phyloP scores from a whole-genome alignment of 192 early-diverging fungal genomes.

The Entomortierella beljakovae region DNA sequence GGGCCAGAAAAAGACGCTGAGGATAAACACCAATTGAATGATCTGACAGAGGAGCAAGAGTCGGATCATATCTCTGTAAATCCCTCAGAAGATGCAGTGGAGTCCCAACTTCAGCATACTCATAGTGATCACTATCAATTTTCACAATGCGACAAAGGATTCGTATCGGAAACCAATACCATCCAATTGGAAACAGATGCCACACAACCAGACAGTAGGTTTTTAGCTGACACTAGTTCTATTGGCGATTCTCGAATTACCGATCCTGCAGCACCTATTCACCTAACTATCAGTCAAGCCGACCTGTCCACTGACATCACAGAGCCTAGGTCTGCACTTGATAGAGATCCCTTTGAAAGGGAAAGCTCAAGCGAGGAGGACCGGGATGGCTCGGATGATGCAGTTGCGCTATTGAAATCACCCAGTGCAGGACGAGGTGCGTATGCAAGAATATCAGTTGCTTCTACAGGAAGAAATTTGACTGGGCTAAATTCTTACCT shows the following conservation, averaged over 20 bases:
- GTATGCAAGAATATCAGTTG: constrained; percentile 16
- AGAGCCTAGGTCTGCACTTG: not conserved
- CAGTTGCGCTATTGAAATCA: constrained; percentile 30
- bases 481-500: too few species aligned
- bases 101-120: not conserved
- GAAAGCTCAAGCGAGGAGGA: constrained; percentile 25
- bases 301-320: not conserved
- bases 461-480: not conserved
- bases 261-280: constrained; percentile 16
- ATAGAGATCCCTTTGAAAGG: not conserved
- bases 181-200: constrained; percentile 34
- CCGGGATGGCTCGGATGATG: constrained; percentile 19
- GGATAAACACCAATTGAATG: not conserved
- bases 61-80: too few species aligned
- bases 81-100: not conserved
- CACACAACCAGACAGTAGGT: constrained; percentile 41
- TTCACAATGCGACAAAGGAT: constrained; percentile 9
- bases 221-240: constrained; percentile 21
- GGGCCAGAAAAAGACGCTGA: not conserved
- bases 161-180: not conserved
- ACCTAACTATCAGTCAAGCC: not conserved
- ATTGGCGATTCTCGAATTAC: not conserved
- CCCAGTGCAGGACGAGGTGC: constrained; percentile 38
- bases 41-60: not conserved
- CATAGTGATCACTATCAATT: not conserved